Percentiles rank a stretch among this genome's conserved stretches.
Evolutionary conservation across 352 stramenopile species (phyloP).

Genomic region (Lagenidium sp.): DNA sequence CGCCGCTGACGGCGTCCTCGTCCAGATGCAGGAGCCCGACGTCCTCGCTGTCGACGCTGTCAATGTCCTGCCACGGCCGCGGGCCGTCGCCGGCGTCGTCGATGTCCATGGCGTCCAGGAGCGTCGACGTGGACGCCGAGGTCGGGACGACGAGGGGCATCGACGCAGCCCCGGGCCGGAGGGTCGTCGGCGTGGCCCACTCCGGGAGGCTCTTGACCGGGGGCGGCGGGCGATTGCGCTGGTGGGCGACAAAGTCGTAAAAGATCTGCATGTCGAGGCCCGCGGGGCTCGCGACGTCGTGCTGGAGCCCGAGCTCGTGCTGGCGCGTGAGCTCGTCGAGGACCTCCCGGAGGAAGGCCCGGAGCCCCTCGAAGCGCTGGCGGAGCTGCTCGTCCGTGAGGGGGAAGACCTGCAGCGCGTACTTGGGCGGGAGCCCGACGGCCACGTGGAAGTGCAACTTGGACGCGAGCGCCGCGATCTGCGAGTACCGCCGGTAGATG

Average conservation of each 20-base stretch:
- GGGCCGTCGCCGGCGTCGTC: background rate
- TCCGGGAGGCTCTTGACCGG: conserved; percentile 38
- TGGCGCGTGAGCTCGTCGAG: conserved; percentile 30
- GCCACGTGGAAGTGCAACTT: conserved; percentile 62
- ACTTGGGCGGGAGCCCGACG: conserved; percentile 70
- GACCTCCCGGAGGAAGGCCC: conserved; percentile 41
- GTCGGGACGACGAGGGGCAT: conserved; percentile 4
- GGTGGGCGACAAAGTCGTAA: conserved; percentile 59
- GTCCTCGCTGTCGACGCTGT: conserved; percentile 59
- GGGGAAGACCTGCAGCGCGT: conserved; percentile 70
- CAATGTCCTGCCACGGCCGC: conserved; percentile 35
- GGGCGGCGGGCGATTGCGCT: conserved; percentile 53
- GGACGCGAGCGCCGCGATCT: conserved; percentile 47
- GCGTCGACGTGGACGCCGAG: conserved; percentile 13
- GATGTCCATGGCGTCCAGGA: conserved; percentile 4
- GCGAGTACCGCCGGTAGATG: conserved; percentile 73
- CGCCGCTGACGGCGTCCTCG: conserved; percentile 3
- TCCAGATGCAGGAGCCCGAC: conserved; percentile 25
- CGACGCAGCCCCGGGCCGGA: conserved; percentile 6
- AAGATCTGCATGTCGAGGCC: conserved; percentile 82
- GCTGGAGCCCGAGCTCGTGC: conserved; percentile 44
- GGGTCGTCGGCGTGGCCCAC: conserved; percentile 37
- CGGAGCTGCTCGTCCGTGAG: conserved; percentile 48
- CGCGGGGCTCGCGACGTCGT: conserved; percentile 42
- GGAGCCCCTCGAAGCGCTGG: conserved; percentile 60